Percentiles rank a stretch among this genome's conserved stretches.
Evolutionary conservation across 768 basidiomycete species (phyloP).

Genomic region (Tulasnella calospora): DNA sequence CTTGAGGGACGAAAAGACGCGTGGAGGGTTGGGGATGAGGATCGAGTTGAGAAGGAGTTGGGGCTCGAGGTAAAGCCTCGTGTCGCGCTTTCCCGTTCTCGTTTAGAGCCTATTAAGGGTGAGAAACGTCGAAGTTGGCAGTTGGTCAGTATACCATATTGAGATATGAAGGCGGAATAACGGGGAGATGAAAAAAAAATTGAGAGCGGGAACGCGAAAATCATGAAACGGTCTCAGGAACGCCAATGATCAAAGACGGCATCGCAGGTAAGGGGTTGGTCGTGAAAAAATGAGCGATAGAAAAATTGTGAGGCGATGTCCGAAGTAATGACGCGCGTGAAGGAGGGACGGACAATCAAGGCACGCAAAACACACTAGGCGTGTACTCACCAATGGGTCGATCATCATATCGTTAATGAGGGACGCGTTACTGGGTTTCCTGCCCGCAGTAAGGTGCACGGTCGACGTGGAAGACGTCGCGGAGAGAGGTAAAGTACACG

Average conservation of each 20-base stretch:
- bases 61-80: constrained; percentile 7
- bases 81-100: constrained; percentile 1
- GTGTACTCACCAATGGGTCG: neutral
- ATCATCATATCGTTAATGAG: neutral
- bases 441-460: neutral
- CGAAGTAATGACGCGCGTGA: constrained; percentile 8
- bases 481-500: neutral
- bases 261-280: neutral
- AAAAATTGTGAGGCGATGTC: neutral
- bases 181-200: neutral
- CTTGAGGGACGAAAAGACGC: neutral
- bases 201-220: neutral
- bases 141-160: neutral
- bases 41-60: neutral
- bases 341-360: neutral
- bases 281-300: neutral
- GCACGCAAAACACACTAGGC: neutral
- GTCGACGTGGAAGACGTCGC: neutral
- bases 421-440: neutral
- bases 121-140: neutral
- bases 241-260: too few relatives aligned
- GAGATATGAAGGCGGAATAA: neutral
- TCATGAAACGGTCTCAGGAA: neutral
- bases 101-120: neutral
- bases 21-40: neutral